phyloP scores from a whole-genome alignment of 2,329 filamentous ascomycete species.

The Penicillium sp. region DNA sequence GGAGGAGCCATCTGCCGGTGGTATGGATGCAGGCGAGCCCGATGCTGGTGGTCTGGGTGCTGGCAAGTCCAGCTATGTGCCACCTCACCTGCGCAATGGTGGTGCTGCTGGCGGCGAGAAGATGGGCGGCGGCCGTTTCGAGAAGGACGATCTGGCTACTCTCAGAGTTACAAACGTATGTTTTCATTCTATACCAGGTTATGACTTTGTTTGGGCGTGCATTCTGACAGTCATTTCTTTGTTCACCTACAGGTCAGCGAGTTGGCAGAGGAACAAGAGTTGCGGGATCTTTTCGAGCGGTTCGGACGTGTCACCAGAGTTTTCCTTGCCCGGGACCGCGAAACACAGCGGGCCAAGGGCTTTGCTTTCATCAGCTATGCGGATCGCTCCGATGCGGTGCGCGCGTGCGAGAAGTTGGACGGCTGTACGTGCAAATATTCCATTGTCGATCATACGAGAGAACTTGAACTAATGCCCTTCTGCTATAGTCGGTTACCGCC shows the following conservation, averaged over 20 bases:
- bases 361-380: conserved; percentile 99
- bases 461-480: conserved; percentile 26
- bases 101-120: conserved; percentile 68
- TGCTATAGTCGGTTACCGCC: conserved; percentile 53
- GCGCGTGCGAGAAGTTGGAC: conserved; percentile 97
- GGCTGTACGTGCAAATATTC: conserved; percentile 64
- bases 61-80: conserved; percentile 86
- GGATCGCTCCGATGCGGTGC: conserved; percentile 85
- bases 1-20: conserved; percentile 48
- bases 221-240: conserved; percentile 18
- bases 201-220: conserved; percentile 6
- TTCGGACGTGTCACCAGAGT: conserved; percentile 96
- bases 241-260: conserved; percentile 73
- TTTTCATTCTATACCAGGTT: conserved; percentile 30
- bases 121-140: conserved; percentile 87
- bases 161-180: conserved; percentile 96
- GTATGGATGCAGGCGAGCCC: conserved; percentile 51
- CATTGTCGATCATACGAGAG: conserved; percentile 2
- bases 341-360: conserved; percentile 94
- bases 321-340: conserved; percentile 96
- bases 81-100: conserved; percentile 83
- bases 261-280: conserved; percentile 92
- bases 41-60: conserved; percentile 62
- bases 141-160: conserved; percentile 94
- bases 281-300: conserved; percentile 97